These are phyloP conservation scores for Pythium phragmiticola DNA, from an alignment of 352 stramenopile genomes.

Conservation along the genomic window DNA sequence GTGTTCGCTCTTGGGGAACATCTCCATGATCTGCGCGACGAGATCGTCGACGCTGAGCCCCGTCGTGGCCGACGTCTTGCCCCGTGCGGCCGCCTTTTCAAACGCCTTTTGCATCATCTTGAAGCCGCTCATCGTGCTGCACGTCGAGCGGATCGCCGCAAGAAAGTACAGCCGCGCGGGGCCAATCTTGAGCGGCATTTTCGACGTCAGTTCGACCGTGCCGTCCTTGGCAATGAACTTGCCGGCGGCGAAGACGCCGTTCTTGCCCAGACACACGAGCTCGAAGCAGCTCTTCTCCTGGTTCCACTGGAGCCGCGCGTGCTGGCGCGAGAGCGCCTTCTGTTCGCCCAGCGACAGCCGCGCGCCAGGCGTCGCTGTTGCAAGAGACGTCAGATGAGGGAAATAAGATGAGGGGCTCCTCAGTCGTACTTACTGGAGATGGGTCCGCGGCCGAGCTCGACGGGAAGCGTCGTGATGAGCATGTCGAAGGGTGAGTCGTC, in stretches of 20 bases:
- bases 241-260: constrained; percentile 71
- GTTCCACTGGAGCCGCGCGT: constrained; percentile 82
- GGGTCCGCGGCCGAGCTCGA: constrained; percentile 65
- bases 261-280: constrained; percentile 78
- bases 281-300: constrained; percentile 73
- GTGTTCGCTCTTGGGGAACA: constrained; percentile 68
- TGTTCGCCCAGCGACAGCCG: constrained; percentile 74
- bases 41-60: constrained; percentile 52
- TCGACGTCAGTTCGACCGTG: constrained; percentile 61
- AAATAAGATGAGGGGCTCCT: background rate
- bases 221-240: constrained; percentile 73
- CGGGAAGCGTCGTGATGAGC: constrained; percentile 73
- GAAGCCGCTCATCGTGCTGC: constrained; percentile 80
- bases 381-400: background rate
- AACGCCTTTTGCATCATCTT: constrained; percentile 83
- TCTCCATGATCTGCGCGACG: constrained; percentile 70
- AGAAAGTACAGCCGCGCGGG: constrained; percentile 77
- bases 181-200: constrained; percentile 81
- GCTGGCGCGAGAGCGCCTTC: constrained; percentile 73
- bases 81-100: constrained; percentile 61
- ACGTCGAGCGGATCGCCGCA: constrained; percentile 61
- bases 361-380: constrained; percentile 35
- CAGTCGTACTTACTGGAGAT: constrained; percentile 30
- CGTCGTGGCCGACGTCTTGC: constrained; percentile 32
- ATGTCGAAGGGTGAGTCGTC: constrained; percentile 72